Evolutionary conservation across 2,329 filamentous ascomycete species (phyloP), one percentile per base, ranked within the genome.

Genomic region (Colletotrichum sp.): DNA sequence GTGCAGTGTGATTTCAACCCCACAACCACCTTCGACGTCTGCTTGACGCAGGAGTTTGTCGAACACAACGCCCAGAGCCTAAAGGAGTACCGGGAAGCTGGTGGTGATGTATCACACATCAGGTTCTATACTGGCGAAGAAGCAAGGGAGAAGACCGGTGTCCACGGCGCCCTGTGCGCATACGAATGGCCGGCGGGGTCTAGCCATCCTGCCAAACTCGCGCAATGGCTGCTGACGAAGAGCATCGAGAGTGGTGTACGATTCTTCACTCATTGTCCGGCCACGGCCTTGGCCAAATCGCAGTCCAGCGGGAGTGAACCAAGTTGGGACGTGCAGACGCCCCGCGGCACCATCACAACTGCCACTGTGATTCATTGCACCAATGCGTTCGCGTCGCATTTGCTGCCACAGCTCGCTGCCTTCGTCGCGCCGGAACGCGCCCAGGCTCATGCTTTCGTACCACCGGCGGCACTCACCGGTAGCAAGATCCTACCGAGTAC

Each of bases 151-250:
- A 82, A 80, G 71, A 88, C 87, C 0, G 81, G 85, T 32, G 81
- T 89, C 7, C 66, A 79, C 5, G 80, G 80, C 3, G 85, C 85
- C 0, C 70, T 88, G 13, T 83, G 85, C n/a, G 88, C 88, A 9
- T 89, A 89, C 75, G 87, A 89, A 77, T 89, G 88, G 88, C 86
- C 87, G 6, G 88, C 87, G 16, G 88, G 86, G 5, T 88, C 87
- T 5, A 86, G 83, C 39, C 88, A 89, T 79, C 88, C 88, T 5
- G 87, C 87, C 7, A 89, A 89, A 78, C 79, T 89, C 24, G 85
- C 86, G 1, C 88, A 89, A n/a, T 89, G 87, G 82, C 82, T 89
- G 15, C 80, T 89, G 24, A 79, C 78, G 15, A 79, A 81, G 18
- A 82, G 81, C 16, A 82, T 88, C 7, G 79, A 80, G 2, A 82